Conservation (phyloP, 352 stramenopile species). For the Phytophthora sansomeana region DNA sequence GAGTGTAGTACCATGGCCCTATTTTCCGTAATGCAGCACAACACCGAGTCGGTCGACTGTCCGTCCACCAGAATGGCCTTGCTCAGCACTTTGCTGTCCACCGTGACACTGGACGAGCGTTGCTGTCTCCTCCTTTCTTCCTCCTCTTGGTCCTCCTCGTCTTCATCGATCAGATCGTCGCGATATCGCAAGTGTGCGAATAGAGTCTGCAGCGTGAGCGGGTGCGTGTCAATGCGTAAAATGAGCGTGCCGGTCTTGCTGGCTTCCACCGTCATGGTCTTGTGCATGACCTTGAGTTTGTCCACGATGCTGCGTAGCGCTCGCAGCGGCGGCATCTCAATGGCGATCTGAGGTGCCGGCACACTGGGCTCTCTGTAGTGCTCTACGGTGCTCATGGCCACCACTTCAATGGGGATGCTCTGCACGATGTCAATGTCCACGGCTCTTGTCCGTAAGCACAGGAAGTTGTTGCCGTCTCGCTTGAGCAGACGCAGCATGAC, state of each 20-base stretch:
- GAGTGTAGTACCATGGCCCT: constrained; percentile 81
- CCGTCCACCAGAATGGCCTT: constrained; percentile 81
- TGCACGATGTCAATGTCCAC: constrained; percentile 90
- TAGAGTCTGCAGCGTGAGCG: constrained; percentile 79
- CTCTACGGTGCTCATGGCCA: constrained; percentile 77
- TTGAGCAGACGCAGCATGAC: constrained; percentile 88
- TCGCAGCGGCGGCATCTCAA: constrained; percentile 81
- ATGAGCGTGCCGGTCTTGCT: constrained; percentile 72
- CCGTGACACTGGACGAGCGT: constrained; percentile 64
- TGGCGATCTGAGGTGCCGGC: constrained; percentile 75
- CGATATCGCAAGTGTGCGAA: constrained; percentile 80
- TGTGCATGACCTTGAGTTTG: constrained; percentile 77
- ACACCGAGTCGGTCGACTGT: constrained; percentile 70
- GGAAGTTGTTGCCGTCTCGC: constrained; percentile 74
- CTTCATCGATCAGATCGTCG: constrained; percentile 71
- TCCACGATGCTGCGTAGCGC: constrained; percentile 77
- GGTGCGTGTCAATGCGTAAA: constrained; percentile 74
- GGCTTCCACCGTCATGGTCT: constrained; percentile 79
- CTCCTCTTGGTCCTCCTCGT: constrained; percentile 44
- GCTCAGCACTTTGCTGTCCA: constrained; percentile 81
- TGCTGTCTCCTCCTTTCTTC: constrained; percentile 36
- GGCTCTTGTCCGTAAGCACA: constrained; percentile 74
- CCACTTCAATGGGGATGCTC: constrained; percentile 83
- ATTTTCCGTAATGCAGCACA: constrained; percentile 88
- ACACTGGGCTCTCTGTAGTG: constrained; percentile 84